Evolutionary conservation across 768 basidiomycete genomes (phyloP), one percentile per base, ranked within the genome.

Genomic region (Neoboletus brunneissimus): DNA sequence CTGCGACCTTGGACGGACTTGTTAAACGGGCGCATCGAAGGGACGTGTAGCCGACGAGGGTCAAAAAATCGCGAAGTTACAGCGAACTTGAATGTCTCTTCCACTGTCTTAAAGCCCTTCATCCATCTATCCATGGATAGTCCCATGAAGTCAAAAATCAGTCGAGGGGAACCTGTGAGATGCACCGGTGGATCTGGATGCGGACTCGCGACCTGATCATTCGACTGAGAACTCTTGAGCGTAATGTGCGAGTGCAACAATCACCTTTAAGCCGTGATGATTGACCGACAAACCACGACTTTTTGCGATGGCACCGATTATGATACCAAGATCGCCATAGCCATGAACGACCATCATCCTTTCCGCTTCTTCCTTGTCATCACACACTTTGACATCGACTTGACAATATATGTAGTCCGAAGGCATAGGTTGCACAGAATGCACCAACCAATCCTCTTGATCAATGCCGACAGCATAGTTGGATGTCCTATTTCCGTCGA

Each of bases 251-350:
- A 13, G 27, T 18, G 51, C 16, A 43, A 43, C 16, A 23, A 67
- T 50, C 41, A 86, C 87, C 77, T 82, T 86, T 20, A 89, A 67
- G 0, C 87, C 88, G 42, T 81, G 76, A 23, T 69, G 71, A 6
- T 81, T 81, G 0, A 86, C 66, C 2, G 70, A 63, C 3, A 89
- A 61, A 3, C 86, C 83, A 46, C 71, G 71, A 51, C 80, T 80
- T 40, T 77, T 76, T 10, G 76, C 79, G 18, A 89, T 67, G 15
- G 85, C 67, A 11, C 83, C 80, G 47, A 89, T 68, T 16, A 89
- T 86, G 81, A 88, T 87, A 0, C 84, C 85, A 18, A 89, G 75
- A 61, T 89, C 88, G 10, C 88, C 88, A 61, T 88, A 89, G 1
- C 81, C 79, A 55, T 83, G 77, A 62, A 81, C 81, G 68, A 87